Evolutionary conservation across 1,139 yeast species (phyloP), one percentile per base, ranked within the genome.

Genomic region (Magnusiomyces ingens): DNA sequence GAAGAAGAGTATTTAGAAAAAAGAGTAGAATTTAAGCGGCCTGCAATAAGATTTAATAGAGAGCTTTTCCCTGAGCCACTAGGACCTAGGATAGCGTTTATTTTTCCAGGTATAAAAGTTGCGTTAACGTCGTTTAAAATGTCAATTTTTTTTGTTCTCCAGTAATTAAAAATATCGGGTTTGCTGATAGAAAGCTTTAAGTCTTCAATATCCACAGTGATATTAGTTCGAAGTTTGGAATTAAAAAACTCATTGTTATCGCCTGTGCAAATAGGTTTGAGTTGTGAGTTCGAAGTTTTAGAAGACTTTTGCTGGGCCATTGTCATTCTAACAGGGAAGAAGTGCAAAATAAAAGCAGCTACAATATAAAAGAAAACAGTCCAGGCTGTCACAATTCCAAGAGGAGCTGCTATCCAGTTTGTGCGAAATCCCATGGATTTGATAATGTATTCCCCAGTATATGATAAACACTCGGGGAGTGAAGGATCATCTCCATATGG

Each of bases 41-140:
- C 81, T 13, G 94, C 82, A 45, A 88, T 71, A 50, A 77, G 72
- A 62, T 85, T 87, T 54, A 88, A 70, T 35, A 87, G 67, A 0
- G 95, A 84, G 0, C 94, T 83, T 64, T 88, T 88, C 2, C 95
- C 96, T 5, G 90, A 82, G 0, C 95, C 95, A 1, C 94, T 85
- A 0, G 95, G 95, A 0, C 96, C 96, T 85, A 88, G 81, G 40
- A 88, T 85, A 0, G 86, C 93, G 68, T 87, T 88, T n/a, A 88
- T 75, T 48, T 80, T 74, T 3, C 85, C 80, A 1, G 86, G 80
- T 43, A 73, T 69, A 66, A 88, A 87, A 4, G 64, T 63, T 0
- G 90, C 89, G 56, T 75, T 71, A 6, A 87, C 70, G 19, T 76
- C 71, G 42, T 77, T 67, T 50, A 86, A 68, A 45, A 82, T 79